Evolutionary conservation across 441 rosid genomes (phyloP).

Genomic region (Syzygium syzygioides): DNA sequence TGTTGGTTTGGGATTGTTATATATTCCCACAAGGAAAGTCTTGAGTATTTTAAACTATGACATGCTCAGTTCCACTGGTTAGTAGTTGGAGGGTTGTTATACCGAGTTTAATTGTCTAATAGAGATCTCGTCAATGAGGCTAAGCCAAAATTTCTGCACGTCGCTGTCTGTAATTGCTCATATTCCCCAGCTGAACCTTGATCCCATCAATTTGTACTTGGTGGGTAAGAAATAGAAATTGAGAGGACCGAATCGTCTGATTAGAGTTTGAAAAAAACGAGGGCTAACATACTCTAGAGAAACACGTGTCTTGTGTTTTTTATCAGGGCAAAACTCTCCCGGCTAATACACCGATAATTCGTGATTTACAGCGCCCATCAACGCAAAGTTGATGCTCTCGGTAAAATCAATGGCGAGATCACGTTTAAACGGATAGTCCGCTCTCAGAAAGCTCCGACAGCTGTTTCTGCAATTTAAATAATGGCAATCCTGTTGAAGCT

Average conservation of each 20-base stretch:
- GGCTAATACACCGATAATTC: background rate
- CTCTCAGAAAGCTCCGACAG: background rate
- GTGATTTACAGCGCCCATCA: fast-evolving
- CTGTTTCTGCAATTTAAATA: background rate
- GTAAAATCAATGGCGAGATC: background rate
- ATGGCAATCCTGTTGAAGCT: background rate
- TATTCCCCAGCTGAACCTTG: background rate
- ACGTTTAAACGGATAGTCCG: background rate
- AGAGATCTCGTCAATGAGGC: background rate
- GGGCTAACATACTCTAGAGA: background rate
- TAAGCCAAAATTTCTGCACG: background rate
- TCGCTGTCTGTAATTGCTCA: background rate
- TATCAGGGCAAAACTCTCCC: background rate
- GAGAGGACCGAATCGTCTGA: background rate
- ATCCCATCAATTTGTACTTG: background rate
- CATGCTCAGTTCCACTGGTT: slow-evolving; percentile 12
- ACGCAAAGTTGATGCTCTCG: background rate
- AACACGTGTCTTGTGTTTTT: fast-evolving
- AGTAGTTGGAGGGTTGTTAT: slow-evolving; percentile 48
- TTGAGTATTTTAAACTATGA: background rate
- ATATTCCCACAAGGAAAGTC: background rate
- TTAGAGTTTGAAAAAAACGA: background rate
- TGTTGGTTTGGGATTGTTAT: slow-evolving; percentile 8
- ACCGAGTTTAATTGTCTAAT: background rate
- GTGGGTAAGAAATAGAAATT: background rate